A percentile compares a stretch with the other conserved stretches of the same genome.
These are phyloP conservation scores for Penicillium lividum DNA, from an alignment of 495 filamentous ascomycete genomes.

Conservation along the genomic window DNA sequence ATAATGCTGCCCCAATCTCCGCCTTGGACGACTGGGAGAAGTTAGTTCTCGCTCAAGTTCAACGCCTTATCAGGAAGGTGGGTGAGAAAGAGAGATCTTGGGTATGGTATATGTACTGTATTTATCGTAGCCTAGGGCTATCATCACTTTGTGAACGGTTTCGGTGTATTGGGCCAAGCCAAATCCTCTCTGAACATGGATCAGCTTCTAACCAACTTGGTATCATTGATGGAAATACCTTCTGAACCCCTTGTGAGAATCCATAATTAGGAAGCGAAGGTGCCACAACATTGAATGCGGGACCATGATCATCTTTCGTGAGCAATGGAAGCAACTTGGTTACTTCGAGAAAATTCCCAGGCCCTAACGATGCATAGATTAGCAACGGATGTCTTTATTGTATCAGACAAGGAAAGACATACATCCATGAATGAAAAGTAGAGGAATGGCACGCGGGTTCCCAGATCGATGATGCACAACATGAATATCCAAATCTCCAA, in stretches of 20 bases:
- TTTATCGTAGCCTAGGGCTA: constrained; percentile 42
- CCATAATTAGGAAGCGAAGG: constrained; percentile 74
- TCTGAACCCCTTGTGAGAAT: constrained; percentile 57
- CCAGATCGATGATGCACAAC: constrained; percentile 56
- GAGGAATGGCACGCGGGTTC: constrained; percentile 52
- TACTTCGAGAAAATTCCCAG: constrained; percentile 69
- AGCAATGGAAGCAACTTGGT: constrained; percentile 62
- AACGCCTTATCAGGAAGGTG: background rate
- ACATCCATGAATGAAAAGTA: constrained; percentile 66
- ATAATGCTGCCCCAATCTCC: constrained; percentile 53
- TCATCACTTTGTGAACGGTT: constrained; percentile 46
- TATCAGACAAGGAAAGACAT: constrained; percentile 6
- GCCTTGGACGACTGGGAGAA: constrained; percentile 45
- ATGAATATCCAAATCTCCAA: constrained; percentile 47
- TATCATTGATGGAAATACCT: constrained; percentile 29
- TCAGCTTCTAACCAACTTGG: constrained; percentile 6
- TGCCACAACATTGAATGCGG: constrained; percentile 67
- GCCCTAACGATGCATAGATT: constrained; percentile 44
- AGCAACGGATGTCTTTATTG: background rate
- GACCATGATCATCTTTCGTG: constrained; percentile 43
- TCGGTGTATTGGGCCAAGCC: constrained; percentile 46
- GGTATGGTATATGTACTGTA: constrained; percentile 30
- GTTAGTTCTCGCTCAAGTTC: constrained; percentile 8
- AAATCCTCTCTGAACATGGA: constrained; percentile 37
- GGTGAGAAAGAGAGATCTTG: background rate